These are phyloP conservation scores for Saccharomycodes ludwigii DNA, from an alignment of 805 yeast genomes.

Conservation along the genomic window DNA sequence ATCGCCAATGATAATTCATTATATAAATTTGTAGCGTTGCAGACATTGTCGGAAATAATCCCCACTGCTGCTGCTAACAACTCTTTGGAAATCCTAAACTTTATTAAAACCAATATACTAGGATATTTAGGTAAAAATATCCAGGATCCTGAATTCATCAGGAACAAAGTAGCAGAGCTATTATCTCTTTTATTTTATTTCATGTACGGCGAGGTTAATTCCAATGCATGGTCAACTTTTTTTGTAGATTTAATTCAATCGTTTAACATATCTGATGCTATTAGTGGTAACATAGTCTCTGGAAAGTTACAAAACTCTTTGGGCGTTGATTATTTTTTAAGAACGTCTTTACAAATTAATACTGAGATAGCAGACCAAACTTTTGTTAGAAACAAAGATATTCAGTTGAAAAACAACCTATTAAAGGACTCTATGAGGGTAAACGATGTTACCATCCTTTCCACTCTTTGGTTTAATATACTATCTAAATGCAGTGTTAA, in stretches of 20 bases:
- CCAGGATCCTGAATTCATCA: slow-evolving; percentile 18
- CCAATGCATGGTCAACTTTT: slow-evolving; percentile 20
- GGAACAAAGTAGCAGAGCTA: slow-evolving; percentile 23
- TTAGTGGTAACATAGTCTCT: no score
- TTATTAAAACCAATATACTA: slow-evolving; percentile 15
- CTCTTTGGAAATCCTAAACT: slow-evolving; percentile 9
- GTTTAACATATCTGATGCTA: no score
- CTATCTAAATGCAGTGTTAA: slow-evolving; percentile 27
- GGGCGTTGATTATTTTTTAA: slow-evolving; percentile 58
- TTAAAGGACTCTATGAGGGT: slow-evolving; percentile 76
- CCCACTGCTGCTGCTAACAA: slow-evolving; percentile 5
- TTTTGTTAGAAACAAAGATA: slow-evolving; percentile 52
- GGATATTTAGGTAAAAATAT: slow-evolving; percentile 4
- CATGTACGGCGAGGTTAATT: slow-evolving; percentile 21
- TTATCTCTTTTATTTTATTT: slow-evolving; percentile 20
- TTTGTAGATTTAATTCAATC: slow-evolving; percentile 22
- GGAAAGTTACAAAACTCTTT: no score
- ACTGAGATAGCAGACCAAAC: slow-evolving; percentile 90
- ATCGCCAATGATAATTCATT: slow-evolving; percentile 14
- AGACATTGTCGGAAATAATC: slow-evolving; percentile 18
- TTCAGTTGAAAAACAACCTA: slow-evolving; percentile 50
- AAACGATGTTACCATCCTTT: slow-evolving; percentile 56
- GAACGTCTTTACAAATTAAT: slow-evolving; percentile 67
- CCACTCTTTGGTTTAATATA: slow-evolving; percentile 55
- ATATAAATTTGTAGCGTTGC: slow-evolving; percentile 22